These are phyloP conservation scores for Podospora pseudoanserina DNA, from an alignment of 495 filamentous ascomycete genomes.

Conservation along the genomic window DNA sequence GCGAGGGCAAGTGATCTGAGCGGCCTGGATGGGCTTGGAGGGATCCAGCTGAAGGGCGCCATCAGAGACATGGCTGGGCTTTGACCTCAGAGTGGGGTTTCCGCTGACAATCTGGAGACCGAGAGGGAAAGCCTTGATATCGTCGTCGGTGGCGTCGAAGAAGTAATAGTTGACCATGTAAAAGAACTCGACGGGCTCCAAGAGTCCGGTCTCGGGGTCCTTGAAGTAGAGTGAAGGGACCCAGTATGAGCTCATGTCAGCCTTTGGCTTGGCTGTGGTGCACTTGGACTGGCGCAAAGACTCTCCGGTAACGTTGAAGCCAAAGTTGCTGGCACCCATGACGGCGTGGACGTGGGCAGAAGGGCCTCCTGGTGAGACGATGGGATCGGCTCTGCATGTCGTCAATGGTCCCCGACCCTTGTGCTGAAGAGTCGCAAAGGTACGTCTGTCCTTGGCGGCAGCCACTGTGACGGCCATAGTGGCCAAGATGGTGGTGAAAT, in stretches of 20 bases:
- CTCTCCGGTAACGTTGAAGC: conserved; percentile 57
- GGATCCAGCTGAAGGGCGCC: conserved; percentile 39
- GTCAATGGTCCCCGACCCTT: conserved; percentile 47
- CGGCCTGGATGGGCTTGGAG: conserved; percentile 40
- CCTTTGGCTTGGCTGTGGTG: conserved; percentile 60
- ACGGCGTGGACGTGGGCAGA: conserved; percentile 65
- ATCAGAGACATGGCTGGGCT: conserved; percentile 30
- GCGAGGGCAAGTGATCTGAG: conserved; percentile 46
- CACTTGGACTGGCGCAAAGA: conserved; percentile 58
- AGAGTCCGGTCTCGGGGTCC: conserved; percentile 57
- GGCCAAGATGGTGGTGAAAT: conserved; percentile 23
- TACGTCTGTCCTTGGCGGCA: conserved; percentile 34
- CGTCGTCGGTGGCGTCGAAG: conserved; percentile 54
- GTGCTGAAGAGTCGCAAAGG: conserved; percentile 47
- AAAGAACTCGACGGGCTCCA: conserved; percentile 60
- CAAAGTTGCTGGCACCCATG: conserved; percentile 68
- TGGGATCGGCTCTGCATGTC: conserved; percentile 60
- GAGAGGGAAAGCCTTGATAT: conserved; percentile 62
- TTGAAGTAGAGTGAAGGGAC: conserved; percentile 63
- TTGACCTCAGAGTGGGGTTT: conserved; percentile 48
- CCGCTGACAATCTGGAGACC: conserved; percentile 72
- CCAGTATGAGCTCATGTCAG: conserved; percentile 79
- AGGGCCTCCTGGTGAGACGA: conserved; percentile 55
- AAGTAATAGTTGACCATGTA: conserved; percentile 71
- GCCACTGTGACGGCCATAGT: conserved; percentile 27